A percentile compares a stretch with the other conserved stretches of the same genome.
phyloP scores from a whole-genome alignment of 140 eudicot genomes.

The Anethum foeniculum region DNA sequence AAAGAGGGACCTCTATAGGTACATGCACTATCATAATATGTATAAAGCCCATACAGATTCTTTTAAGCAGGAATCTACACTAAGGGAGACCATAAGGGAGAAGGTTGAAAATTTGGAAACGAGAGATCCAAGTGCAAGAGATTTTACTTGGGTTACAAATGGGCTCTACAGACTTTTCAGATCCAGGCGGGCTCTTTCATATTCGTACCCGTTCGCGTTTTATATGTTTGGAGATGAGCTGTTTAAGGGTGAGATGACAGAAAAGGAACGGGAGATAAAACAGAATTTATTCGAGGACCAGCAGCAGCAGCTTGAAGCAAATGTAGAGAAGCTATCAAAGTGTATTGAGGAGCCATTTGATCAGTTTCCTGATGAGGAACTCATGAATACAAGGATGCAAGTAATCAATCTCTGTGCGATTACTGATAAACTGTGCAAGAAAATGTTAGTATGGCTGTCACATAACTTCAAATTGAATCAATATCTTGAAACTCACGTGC shows the following conservation, averaged over 20 bases:
- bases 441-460: constrained; percentile 56
- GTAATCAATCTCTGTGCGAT: constrained; percentile 73
- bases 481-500: constrained; percentile 12
- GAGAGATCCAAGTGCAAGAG: constrained; percentile 55
- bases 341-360: constrained; percentile 82
- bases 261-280: constrained; percentile 63
- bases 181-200: constrained; percentile 86
- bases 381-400: constrained; percentile 75
- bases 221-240: constrained; percentile 95
- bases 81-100: constrained; percentile 58
- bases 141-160: constrained; percentile 89
- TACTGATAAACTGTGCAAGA: constrained; percentile 71
- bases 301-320: constrained; percentile 88
- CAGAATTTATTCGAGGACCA: constrained; percentile 92
- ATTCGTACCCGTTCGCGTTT: constrained; percentile 89
- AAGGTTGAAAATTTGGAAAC: constrained; percentile 57
- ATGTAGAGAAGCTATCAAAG: constrained; percentile 73
- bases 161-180: constrained; percentile 83
- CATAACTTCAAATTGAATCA: neutral
- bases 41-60: constrained; percentile 96
- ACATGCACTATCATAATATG: constrained; percentile 92
- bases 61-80: constrained; percentile 68
- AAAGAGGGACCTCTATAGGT: constrained; percentile 73
- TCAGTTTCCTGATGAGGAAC: constrained; percentile 34
- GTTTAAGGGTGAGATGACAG: constrained; percentile 79